Evolutionary conservation across 2,329 filamentous ascomycete genomes (phyloP).

Genomic region (Diaporthe batatas): DNA sequence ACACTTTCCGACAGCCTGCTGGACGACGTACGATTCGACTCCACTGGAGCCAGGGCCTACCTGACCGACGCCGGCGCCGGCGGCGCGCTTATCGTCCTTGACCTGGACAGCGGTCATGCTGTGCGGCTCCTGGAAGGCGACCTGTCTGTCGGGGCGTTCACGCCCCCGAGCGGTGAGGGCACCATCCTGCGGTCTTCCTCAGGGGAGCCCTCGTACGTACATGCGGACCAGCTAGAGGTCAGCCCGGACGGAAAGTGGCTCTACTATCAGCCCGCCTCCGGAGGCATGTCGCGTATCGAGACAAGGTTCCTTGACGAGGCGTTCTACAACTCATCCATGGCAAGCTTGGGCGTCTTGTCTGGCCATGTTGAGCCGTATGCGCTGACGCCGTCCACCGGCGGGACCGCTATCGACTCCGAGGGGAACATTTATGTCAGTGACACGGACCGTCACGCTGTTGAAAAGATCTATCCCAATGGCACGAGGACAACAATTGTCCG

Average conservation of each 20-base stretch:
- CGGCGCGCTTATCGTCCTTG: constrained; percentile 38
- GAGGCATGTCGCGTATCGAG: constrained; percentile 37
- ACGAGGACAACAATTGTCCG: constrained; percentile 31
- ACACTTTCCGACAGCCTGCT: constrained; percentile 32
- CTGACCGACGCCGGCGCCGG: constrained; percentile 39
- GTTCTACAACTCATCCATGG: constrained; percentile 39
- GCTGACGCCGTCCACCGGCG: constrained; percentile 38
- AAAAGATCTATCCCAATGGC: constrained; percentile 40
- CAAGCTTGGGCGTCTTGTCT: constrained; percentile 5
- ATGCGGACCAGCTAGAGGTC: constrained; percentile 41
- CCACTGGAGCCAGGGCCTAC: constrained; percentile 29
- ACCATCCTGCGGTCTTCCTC: not conserved
- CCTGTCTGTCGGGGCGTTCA: constrained; percentile 33
- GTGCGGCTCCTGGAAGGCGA: constrained; percentile 38
- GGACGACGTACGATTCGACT: constrained; percentile 38
- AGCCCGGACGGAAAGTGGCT: constrained; percentile 35
- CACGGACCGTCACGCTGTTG: constrained; percentile 36
- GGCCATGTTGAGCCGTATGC: constrained; percentile 34
- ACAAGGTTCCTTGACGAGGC: constrained; percentile 22
- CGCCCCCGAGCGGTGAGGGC: constrained; percentile 33
- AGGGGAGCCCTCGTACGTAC: constrained; percentile 9
- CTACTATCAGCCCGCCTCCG: constrained; percentile 37
- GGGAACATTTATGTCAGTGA: constrained; percentile 38
- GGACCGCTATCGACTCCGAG: constrained; percentile 39
- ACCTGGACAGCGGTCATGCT: constrained; percentile 34